Evolutionary conservation across 73 alveolate species (phyloP).

Genomic region (Paramecium biaurelia): DNA sequence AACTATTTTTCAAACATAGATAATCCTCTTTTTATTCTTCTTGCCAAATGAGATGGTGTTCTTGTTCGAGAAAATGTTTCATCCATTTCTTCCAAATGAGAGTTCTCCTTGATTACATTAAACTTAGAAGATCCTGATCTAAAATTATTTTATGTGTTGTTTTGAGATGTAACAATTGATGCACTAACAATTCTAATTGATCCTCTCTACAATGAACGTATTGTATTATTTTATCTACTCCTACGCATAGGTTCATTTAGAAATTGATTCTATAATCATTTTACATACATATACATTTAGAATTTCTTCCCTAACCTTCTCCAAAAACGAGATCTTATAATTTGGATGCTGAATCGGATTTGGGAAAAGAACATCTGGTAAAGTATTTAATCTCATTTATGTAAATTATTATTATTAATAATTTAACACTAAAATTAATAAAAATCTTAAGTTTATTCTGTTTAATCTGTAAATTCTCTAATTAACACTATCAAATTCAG

Average conservation of each 20-base stretch:
- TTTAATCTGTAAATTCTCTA: no score
- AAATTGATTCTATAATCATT: neutral
- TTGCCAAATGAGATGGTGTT: neutral
- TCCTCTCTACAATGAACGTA: neutral
- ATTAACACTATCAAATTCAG: no score
- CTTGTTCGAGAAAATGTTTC: constrained; percentile 22
- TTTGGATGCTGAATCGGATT: neutral
- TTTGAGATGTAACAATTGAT: neutral
- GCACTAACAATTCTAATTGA: neutral
- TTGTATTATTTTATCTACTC: neutral
- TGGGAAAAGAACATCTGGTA: neutral
- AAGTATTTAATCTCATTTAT: neutral
- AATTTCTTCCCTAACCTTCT: neutral
- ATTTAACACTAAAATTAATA: neutral
- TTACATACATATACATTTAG: neutral
- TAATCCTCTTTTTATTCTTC: neutral
- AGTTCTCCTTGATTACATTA: neutral
- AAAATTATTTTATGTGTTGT: neutral
- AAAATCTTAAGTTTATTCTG: no score
- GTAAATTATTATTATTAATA: neutral
- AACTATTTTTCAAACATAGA: neutral
- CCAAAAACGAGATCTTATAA: neutral
- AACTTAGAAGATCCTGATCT: neutral
- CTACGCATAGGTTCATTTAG: neutral
- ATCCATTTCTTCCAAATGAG: neutral